These are phyloP conservation scores for Cyberlindnera sargentensis DNA, from an alignment of 805 yeast species.

Conservation along the genomic window DNA sequence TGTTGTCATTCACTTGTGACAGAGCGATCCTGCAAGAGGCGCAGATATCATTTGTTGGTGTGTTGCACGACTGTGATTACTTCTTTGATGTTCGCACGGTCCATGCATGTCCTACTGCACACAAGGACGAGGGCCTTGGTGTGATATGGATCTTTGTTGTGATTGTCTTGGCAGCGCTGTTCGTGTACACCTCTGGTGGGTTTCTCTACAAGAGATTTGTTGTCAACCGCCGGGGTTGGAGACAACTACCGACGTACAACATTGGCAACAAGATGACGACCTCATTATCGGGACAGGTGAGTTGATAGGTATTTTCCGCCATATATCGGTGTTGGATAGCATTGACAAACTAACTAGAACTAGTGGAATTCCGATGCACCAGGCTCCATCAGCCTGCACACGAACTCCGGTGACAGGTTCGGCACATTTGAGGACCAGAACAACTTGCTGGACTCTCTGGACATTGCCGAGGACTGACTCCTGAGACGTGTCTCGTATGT, in stretches of 20 bases:
- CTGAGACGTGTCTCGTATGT: not conserved
- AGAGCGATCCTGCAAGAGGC: conserved; percentile 63
- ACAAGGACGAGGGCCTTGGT: conserved; percentile 55
- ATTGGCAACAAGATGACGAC: conserved; percentile 20
- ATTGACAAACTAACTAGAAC: not conserved
- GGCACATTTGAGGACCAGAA: conserved; percentile 35
- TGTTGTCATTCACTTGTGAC: conserved; percentile 73
- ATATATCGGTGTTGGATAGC: conserved; percentile 1
- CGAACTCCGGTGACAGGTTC: conserved; percentile 24
- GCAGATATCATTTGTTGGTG: conserved; percentile 61
- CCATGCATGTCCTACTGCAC: conserved; percentile 80
- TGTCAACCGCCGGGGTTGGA: conserved; percentile 30
- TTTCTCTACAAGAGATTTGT: conserved; percentile 29
- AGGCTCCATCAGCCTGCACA: conserved; percentile 14
- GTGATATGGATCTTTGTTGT: conserved; percentile 59
- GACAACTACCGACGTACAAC: conserved; percentile 26
- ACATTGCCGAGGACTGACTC: conserved; percentile 17
- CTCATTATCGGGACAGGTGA: conserved; percentile 22
- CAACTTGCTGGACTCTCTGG: conserved; percentile 32
- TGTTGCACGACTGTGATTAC: conserved; percentile 69
- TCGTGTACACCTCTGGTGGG: conserved; percentile 38
- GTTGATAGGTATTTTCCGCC: conserved; percentile 5
- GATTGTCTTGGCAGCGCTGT: conserved; percentile 36
- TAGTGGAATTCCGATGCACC: conserved; percentile 12
- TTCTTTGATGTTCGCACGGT: conserved; percentile 79